These are phyloP conservation scores for Scleroderma citrinum DNA, from an alignment of 768 basidiomycete genomes.

Conservation along the genomic window DNA sequence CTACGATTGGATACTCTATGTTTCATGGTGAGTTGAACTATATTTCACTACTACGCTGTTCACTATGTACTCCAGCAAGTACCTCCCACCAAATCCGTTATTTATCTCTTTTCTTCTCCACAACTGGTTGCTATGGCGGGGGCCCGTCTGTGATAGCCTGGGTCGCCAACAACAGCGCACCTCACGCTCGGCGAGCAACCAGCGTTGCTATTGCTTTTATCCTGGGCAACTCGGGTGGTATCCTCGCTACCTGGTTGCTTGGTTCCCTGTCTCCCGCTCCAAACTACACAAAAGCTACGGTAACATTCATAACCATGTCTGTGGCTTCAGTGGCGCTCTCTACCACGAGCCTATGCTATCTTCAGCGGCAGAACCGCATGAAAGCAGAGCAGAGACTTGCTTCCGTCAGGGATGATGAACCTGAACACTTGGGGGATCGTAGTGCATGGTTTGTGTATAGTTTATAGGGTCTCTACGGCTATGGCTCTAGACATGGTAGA, in stretches of 20 bases:
- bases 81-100: slow-evolving; percentile 40
- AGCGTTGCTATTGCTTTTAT: slow-evolving; percentile 52
- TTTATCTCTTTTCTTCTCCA: slow-evolving; percentile 49
- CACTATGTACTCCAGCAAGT: slow-evolving; percentile 10
- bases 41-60: neutral
- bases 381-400: slow-evolving; percentile 35
- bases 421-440: slow-evolving; percentile 39
- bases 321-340: slow-evolving; percentile 34
- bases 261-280: slow-evolving; percentile 46
- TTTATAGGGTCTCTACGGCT: slow-evolving; percentile 21
- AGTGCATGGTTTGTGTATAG: slow-evolving; percentile 53
- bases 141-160: slow-evolving; percentile 53
- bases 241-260: slow-evolving; percentile 56
- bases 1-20: slow-evolving; percentile 48
- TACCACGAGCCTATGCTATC: slow-evolving; percentile 34
- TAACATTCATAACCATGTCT: slow-evolving; percentile 32
- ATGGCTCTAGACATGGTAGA: neutral
- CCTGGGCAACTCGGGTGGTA: slow-evolving; percentile 54
- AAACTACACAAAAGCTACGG: slow-evolving; percentile 42
- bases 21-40: slow-evolving; percentile 39
- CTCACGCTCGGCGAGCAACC: slow-evolving; percentile 52
- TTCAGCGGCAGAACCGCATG: slow-evolving; percentile 38
- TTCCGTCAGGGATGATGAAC: slow-evolving; percentile 31
- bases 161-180: slow-evolving; percentile 57
- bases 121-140: slow-evolving; percentile 46